Evolutionary conservation across 805 yeast genomes (phyloP).

Genomic region (Candida nanaspora): DNA sequence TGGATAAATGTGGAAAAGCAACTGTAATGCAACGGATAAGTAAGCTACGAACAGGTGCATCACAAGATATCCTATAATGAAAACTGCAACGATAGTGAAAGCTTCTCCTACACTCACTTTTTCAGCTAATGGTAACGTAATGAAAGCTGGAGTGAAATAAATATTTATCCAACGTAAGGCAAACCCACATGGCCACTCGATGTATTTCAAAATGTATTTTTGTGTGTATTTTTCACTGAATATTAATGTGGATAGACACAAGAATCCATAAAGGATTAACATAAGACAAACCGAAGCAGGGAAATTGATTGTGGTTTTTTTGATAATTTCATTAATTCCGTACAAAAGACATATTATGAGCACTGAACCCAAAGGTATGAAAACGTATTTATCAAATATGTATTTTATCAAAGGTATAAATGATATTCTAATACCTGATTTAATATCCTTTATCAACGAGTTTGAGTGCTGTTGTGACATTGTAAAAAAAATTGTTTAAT

Average conservation of each 20-base stretch:
- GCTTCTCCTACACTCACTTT: conserved; percentile 63
- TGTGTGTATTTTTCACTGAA: conserved; percentile 29
- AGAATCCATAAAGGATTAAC: conserved; percentile 46
- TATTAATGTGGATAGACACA: conserved; percentile 31
- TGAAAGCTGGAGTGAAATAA: conserved; percentile 72
- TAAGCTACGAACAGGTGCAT: conserved; percentile 45
- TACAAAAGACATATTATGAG: conserved; percentile 39
- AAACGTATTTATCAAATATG: conserved; percentile 34
- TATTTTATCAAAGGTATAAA: conserved; percentile 17
- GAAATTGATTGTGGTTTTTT: conserved; percentile 41
- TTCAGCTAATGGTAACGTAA: conserved; percentile 61
- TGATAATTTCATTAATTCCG: conserved; percentile 43
- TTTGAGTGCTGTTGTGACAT: background rate
- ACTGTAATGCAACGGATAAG: conserved; percentile 36
- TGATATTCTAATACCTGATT: background rate
- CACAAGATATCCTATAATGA: conserved; percentile 54
- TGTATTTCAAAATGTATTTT: conserved; percentile 16
- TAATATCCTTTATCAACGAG: background rate
- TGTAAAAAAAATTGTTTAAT: background rate
- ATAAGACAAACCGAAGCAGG: conserved; percentile 70
- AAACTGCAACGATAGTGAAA: conserved; percentile 66
- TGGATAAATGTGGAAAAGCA: conserved; percentile 19
- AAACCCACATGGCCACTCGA: conserved; percentile 63
- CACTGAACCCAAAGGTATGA: conserved; percentile 43
- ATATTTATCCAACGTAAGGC: conserved; percentile 71